These are phyloP conservation scores for Saccharomyces jurei DNA, from an alignment of 805 yeast genomes.

Conservation along the genomic window DNA sequence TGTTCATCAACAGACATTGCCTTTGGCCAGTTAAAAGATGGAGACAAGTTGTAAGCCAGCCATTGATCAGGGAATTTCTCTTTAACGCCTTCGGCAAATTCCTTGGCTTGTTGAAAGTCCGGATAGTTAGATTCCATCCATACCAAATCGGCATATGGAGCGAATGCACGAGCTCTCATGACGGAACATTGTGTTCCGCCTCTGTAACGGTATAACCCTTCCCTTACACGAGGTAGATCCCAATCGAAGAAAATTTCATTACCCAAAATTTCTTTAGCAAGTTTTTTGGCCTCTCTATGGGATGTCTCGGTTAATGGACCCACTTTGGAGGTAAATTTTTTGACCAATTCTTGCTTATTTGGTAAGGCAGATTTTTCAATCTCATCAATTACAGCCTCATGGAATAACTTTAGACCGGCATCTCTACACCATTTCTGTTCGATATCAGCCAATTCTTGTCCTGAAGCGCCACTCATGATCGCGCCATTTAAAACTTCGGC, in stretches of 20 bases:
- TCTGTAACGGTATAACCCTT: constrained; percentile 90
- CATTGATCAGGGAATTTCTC: constrained; percentile 79
- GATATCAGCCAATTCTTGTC: constrained; percentile 58
- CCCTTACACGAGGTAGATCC: constrained; percentile 92
- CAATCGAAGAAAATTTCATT: constrained; percentile 84
- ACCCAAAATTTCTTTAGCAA: constrained; percentile 72
- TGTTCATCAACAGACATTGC: constrained; percentile 86
- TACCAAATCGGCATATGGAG: constrained; percentile 89
- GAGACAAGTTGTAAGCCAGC: constrained; percentile 94
- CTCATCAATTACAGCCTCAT: constrained; percentile 83
- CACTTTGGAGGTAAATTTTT: constrained; percentile 57
- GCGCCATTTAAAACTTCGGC: constrained; percentile 75
- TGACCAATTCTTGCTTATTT: constrained; percentile 54
- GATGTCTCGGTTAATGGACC: constrained; percentile 72
- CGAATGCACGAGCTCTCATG: constrained; percentile 90
- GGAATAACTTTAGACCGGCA: constrained; percentile 83
- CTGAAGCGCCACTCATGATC: constrained; percentile 61
- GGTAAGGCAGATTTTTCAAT: constrained; percentile 49
- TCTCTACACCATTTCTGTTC: constrained; percentile 76
- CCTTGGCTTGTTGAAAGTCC: constrained; percentile 86
- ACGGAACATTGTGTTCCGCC: constrained; percentile 98
- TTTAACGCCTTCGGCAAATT: constrained; percentile 87
- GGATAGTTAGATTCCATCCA: constrained; percentile 99
- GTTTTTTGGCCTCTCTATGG: constrained; percentile 65
- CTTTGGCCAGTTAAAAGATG: constrained; percentile 95